These are phyloP conservation scores for Yarrowia porcina DNA, from an alignment of 805 yeast species.

Conservation along the genomic window DNA sequence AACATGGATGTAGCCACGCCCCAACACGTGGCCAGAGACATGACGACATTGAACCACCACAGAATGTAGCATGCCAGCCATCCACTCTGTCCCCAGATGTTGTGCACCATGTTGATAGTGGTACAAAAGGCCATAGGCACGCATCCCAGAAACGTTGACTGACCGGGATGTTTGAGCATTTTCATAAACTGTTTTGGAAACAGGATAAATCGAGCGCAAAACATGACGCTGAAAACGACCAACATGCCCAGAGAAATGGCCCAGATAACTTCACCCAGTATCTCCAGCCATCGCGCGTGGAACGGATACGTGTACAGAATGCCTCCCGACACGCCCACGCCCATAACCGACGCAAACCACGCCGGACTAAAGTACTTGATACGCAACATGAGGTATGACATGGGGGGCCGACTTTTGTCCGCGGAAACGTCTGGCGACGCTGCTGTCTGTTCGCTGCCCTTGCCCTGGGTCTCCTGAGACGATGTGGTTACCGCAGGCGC, in stretches of 20 bases:
- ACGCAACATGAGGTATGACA: constrained; percentile 27
- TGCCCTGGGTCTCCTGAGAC: constrained; percentile 11
- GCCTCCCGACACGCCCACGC: constrained; percentile 68
- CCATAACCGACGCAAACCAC: constrained; percentile 79
- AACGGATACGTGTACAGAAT: constrained; percentile 66
- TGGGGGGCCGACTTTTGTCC: not conserved
- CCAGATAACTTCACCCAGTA: constrained; percentile 61
- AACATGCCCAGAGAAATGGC: constrained; percentile 50
- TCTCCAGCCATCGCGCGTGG: constrained; percentile 54
- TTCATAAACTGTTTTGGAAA: constrained; percentile 38
- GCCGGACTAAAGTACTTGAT: constrained; percentile 34
- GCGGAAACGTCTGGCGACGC: not conserved
- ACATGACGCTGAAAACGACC: constrained; percentile 43
- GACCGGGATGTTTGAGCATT: constrained; percentile 43
- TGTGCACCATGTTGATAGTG: constrained; percentile 54
- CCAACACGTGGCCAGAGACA: constrained; percentile 60
- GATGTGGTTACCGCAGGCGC: not conserved
- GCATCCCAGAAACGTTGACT: constrained; percentile 70
- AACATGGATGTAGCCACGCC: constrained; percentile 53
- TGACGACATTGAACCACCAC: constrained; percentile 68
- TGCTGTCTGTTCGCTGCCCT: not conserved
- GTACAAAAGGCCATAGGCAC: constrained; percentile 77
- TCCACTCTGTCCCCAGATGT: constrained; percentile 42
- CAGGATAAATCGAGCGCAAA: constrained; percentile 44
- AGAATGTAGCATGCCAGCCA: constrained; percentile 56